phyloP scores from a whole-genome alignment of 2,329 filamentous ascomycete genomes.

The Endothia cerciana region DNA sequence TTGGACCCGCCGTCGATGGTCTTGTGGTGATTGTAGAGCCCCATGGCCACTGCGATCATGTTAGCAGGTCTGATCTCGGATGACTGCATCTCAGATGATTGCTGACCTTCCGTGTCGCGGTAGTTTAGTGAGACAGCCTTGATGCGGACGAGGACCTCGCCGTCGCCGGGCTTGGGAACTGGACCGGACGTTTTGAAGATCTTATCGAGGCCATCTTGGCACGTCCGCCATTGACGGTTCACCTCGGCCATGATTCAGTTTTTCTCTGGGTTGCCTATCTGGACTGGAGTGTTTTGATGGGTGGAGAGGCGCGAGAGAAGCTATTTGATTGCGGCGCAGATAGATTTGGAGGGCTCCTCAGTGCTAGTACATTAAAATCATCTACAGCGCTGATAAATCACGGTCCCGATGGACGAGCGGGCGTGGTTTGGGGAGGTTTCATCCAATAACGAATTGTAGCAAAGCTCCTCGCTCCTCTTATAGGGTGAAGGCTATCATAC shows the following conservation, averaged over 20 bases:
- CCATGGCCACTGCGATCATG: conserved; percentile 59
- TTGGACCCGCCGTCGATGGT: conserved; percentile 45
- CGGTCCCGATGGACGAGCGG: too few species aligned
- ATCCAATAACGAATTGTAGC: too few species aligned
- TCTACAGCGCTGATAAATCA: too few species aligned
- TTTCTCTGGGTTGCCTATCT: neutral
- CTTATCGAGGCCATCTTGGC: conserved; percentile 59
- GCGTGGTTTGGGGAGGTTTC: too few species aligned
- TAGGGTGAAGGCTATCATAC: too few species aligned
- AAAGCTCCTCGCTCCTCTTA: too few species aligned
- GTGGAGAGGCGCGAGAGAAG: neutral
- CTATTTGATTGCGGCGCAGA: neutral
- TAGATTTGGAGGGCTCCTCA: neutral
- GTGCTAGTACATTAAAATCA: too few species aligned
- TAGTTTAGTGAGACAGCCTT: conserved; percentile 53
- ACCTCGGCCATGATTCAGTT: conserved; percentile 14
- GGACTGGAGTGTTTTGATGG: neutral
- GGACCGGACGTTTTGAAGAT: conserved; percentile 49
- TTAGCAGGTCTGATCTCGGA: neutral
- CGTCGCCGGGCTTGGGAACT: conserved; percentile 51
- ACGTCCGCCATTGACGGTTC: conserved; percentile 55
- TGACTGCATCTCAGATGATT: neutral
- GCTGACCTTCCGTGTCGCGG: conserved; percentile 52
- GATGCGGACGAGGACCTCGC: conserved; percentile 57
- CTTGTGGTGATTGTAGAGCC: conserved; percentile 69